Percentiles rank a stretch among this genome's conserved stretches.
Evolutionary conservation across 2,329 filamentous ascomycete species (phyloP).

Genomic region (Cladosporium austrohemisphaericum): DNA sequence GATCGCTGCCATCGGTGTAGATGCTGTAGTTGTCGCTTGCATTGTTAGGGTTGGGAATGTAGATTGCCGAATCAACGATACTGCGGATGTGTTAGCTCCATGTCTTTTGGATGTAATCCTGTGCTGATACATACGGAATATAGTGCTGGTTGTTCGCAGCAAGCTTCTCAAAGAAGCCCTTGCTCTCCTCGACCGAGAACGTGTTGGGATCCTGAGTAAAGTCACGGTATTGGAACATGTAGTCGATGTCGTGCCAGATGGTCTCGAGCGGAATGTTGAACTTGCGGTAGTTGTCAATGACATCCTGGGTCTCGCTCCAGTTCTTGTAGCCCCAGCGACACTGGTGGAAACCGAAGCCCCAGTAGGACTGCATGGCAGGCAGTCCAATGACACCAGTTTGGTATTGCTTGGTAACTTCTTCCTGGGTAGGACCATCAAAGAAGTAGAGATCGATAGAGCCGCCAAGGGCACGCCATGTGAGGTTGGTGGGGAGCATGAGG

Average conservation of each 20-base stretch:
- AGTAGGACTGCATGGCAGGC: conserved; percentile 68
- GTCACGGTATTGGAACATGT: conserved; percentile 59
- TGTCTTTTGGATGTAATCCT: rapidly evolving
- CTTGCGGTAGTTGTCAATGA: conserved; percentile 51
- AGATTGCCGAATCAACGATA: conserved; percentile 63
- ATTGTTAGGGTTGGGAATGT: conserved; percentile 69
- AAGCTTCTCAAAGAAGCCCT: conserved; percentile 50
- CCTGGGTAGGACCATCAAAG: conserved; percentile 66
- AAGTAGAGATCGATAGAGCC: conserved; percentile 78
- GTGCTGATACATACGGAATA: conserved; percentile 41
- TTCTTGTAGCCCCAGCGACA: conserved; percentile 79
- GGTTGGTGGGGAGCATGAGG: conserved; percentile 57
- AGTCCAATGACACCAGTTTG: conserved; percentile 63
- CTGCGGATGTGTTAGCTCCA: background rate
- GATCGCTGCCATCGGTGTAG: conserved; percentile 33
- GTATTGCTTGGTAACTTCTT: conserved; percentile 67
- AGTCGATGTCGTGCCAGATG: conserved; percentile 46
- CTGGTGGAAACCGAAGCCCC: conserved; percentile 76
- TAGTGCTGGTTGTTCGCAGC: conserved; percentile 56
- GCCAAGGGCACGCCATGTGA: conserved; percentile 72
- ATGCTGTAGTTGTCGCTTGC: conserved; percentile 57
- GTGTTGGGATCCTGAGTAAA: conserved; percentile 55
- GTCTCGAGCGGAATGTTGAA: conserved; percentile 57
- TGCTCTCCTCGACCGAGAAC: conserved; percentile 48
- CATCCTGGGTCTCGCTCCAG: conserved; percentile 62